Base-by-base conservation (phyloP, 139 green algal genomes). In the Chlamydomonas incerta region DNA sequence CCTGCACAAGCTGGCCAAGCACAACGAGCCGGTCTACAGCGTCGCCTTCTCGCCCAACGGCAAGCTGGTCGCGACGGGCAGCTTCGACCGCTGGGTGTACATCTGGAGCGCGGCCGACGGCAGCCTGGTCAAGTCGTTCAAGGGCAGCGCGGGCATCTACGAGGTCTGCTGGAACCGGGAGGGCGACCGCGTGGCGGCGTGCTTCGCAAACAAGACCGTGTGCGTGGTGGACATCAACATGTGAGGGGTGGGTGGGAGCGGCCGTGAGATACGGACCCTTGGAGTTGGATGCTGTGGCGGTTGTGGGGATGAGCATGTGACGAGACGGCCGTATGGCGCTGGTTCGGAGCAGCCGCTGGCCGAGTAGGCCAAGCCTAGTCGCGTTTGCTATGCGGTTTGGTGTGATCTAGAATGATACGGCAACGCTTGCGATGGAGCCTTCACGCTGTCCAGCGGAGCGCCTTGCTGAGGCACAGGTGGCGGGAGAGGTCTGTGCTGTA, bases 151-250 rank as follows among this genome's bases (percentile, higher is more conserved):
- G 10, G 94, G 94, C 63, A 95, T 98, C 47, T 98, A 97, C 74
- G 96, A 98, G 85, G 92, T 98, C 46, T 96, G 91, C 80, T 98
- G 96, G 96, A 96, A 95, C 81, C 83, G 84, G 67, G 87, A 92
- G 29, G 95, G 95, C 15, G 80, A 89, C 66, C 93, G 86, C 33
- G 77, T 98, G 28, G 96, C 95, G 34, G 96, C 96, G 3, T 96
- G 94, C 86, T 97, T 93, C 72, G 88, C 76, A 62, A 96, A 97
- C 91, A 92, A 91, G 33, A 93, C 85, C 15, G 89, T 98, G 4
- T 90, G 77, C 52, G 92, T 98, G 17, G 26, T 98, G 29, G 94
- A 98, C 82, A 91, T 96, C 15, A 46, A 90, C 47, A 81, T 94
- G 74, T 91, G 52, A 34, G 41, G 41, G 77, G 18, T 1, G 24